Percentiles rank a stretch among this genome's conserved stretches.
phyloP scores from a whole-genome alignment of 352 stramenopile genomes.

The Blastocystis sp. region DNA sequence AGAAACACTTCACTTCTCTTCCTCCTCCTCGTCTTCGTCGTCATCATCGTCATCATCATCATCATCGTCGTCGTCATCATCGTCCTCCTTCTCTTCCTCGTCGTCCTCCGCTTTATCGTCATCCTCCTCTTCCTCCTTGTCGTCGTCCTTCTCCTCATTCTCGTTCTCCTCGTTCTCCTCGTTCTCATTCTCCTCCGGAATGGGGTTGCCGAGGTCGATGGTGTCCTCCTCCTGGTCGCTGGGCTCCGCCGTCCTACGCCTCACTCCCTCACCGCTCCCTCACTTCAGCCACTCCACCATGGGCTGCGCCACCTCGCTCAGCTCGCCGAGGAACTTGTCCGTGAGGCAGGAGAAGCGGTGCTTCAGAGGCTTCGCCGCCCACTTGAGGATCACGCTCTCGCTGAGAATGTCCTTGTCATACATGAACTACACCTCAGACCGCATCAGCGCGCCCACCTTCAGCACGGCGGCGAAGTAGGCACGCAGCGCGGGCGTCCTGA shows the following conservation, averaged over 20 bases:
- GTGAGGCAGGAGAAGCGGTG: constrained; percentile 84
- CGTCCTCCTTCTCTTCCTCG: constrained; percentile 37
- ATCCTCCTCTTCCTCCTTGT: constrained; percentile 31
- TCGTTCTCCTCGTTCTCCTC: constrained; percentile 11
- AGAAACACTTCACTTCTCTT: constrained; percentile 18
- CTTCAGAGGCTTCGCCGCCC: constrained; percentile 81
- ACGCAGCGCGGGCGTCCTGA: constrained; percentile 80
- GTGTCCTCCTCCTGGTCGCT: constrained; percentile 19
- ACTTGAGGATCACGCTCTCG: constrained; percentile 82
- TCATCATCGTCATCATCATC: constrained; percentile 20
- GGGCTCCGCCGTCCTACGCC: constrained; percentile 12
- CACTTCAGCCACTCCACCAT: constrained; percentile 84
- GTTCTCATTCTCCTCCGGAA: constrained; percentile 4
- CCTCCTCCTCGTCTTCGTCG: constrained; percentile 48
- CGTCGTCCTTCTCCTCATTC: constrained; percentile 11
- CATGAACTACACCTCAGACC: constrained; percentile 77
- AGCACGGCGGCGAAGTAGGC: constrained; percentile 83
- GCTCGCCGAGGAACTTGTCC: constrained; percentile 80
- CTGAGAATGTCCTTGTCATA: constrained; percentile 85
- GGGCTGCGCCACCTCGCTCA: constrained; percentile 81
- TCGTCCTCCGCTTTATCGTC: constrained; percentile 39
- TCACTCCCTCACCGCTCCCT: background rate
- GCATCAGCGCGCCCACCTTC: constrained; percentile 71
- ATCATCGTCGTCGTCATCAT: constrained; percentile 67
- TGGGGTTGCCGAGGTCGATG: background rate